Conservation (phyloP, 2,329 filamentous ascomycete genomes). For the Pseudogymnoascus sp. region DNA sequence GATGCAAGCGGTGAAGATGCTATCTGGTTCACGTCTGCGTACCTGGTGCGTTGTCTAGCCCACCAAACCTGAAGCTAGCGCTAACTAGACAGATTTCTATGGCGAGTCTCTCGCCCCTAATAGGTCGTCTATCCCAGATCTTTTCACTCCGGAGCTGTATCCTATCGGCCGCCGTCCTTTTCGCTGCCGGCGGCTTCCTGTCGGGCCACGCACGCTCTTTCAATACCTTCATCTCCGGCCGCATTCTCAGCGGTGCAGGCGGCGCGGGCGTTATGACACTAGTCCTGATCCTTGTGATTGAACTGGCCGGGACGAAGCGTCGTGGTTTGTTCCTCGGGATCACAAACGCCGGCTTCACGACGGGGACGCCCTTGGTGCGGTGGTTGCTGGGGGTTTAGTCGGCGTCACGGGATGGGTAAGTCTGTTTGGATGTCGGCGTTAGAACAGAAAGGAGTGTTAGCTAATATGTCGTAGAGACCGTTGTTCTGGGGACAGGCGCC, state of each 20-base stretch:
- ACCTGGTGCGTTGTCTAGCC: slow-evolving; percentile 42
- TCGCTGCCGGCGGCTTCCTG: slow-evolving; percentile 58
- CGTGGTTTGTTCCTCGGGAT: slow-evolving; percentile 69
- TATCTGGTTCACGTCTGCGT: slow-evolving; percentile 77
- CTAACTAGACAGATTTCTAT: slow-evolving; percentile 41
- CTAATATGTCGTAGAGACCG: slow-evolving; percentile 47
- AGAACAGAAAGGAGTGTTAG: neutral
- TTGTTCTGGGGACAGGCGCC: slow-evolving; percentile 71
- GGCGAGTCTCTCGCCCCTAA: slow-evolving; percentile 58
- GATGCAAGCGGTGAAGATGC: slow-evolving; percentile 60
- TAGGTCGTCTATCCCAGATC: slow-evolving; percentile 65
- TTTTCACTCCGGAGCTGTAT: slow-evolving; percentile 65
- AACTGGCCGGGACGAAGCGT: slow-evolving; percentile 59
- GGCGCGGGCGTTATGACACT: slow-evolving; percentile 67
- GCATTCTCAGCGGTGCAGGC: slow-evolving; percentile 62
- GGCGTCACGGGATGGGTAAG: slow-evolving; percentile 63
- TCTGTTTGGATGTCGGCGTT: slow-evolving; percentile 6
- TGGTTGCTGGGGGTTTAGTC: slow-evolving; percentile 61
- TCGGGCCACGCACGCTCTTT: slow-evolving; percentile 56
- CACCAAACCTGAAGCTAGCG: neutral
- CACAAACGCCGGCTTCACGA: slow-evolving; percentile 66
- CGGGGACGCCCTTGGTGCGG: slow-evolving; percentile 66
- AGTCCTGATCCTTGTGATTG: slow-evolving; percentile 68
- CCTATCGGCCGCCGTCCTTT: slow-evolving; percentile 50
- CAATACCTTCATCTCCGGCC: slow-evolving; percentile 58